Evolutionary conservation across 768 basidiomycete genomes (phyloP).

Genomic region (Pulveroboletus sp.): DNA sequence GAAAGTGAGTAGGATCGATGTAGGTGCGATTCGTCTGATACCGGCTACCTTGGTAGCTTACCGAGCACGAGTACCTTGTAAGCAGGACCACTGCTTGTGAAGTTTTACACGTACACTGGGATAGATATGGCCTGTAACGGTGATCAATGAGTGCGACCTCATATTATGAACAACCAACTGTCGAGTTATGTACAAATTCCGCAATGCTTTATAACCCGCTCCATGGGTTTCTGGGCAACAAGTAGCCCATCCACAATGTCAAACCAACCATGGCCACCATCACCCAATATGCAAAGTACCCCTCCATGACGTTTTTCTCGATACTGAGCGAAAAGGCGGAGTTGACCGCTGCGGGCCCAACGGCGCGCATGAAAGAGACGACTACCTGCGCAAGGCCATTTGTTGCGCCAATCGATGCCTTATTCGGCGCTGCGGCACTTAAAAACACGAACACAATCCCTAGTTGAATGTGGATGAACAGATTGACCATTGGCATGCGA

Average conservation of each 20-base stretch:
- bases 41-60: too few species aligned
- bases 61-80: too few species aligned
- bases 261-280: conserved; percentile 30
- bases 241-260: conserved; percentile 27
- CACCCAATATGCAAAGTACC: conserved; percentile 51
- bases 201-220: conserved; percentile 4
- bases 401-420: conserved; percentile 62
- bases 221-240: conserved; percentile 33
- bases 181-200: conserved; percentile 22
- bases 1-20: too few species aligned
- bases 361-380: conserved; percentile 29
- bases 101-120: too few species aligned
- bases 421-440: conserved; percentile 60
- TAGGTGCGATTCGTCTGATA: too few species aligned
- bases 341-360: conserved; percentile 26
- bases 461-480: conserved; percentile 22
- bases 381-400: conserved; percentile 47
- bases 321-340: conserved; percentile 28
- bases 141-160: too few species aligned
- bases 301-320: conserved; percentile 43
- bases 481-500: background rate
- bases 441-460: conserved; percentile 71
- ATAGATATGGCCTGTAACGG: too few species aligned
- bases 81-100: too few species aligned
- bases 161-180: too few species aligned